Percentiles rank a stretch among this genome's conserved stretches.
Evolutionary conservation across 495 filamentous ascomycete species (phyloP).

Genomic region (Pyrenopolyporus hunteri): DNA sequence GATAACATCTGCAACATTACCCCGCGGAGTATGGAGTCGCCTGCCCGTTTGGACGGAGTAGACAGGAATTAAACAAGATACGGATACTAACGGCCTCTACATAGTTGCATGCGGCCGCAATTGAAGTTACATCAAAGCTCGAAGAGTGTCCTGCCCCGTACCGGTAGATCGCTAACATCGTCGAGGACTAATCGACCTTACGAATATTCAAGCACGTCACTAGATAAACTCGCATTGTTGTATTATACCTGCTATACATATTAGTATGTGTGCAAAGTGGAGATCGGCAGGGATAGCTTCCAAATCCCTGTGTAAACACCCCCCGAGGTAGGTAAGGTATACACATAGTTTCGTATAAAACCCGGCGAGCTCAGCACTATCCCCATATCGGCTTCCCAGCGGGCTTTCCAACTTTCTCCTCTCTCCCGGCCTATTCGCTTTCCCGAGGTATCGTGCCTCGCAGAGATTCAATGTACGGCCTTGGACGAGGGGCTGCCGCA

Average conservation of each 20-base stretch:
- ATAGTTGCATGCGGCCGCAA: neutral
- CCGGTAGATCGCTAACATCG: conserved; percentile 17
- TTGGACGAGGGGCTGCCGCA: conserved; percentile 5
- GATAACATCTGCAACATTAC: conserved; percentile 13
- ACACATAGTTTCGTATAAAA: too few species aligned
- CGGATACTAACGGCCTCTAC: conserved; percentile 3
- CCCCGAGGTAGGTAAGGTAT: too few species aligned
- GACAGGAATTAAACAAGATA: neutral
- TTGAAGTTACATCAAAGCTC: conserved; percentile 12
- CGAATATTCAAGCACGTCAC: conserved; percentile 27
- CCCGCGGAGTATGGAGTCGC: conserved; percentile 11
- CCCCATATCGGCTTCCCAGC: too few species aligned
- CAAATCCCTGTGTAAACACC: too few species aligned
- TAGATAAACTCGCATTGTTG: conserved; percentile 1
- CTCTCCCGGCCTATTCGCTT: neutral
- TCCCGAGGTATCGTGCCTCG: neutral
- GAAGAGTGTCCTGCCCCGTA: conserved; percentile 1
- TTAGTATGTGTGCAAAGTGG: neutral
- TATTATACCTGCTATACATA: neutral
- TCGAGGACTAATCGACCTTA: conserved; percentile 3
- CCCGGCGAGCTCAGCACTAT: too few species aligned
- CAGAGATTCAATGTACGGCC: conserved; percentile 18
- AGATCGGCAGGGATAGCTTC: too few species aligned
- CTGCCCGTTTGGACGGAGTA: conserved; percentile 12
- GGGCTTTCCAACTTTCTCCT: too few species aligned